phyloP scores from a whole-genome alignment of 495 filamentous ascomycete genomes.

The Zalerion maritima region DNA sequence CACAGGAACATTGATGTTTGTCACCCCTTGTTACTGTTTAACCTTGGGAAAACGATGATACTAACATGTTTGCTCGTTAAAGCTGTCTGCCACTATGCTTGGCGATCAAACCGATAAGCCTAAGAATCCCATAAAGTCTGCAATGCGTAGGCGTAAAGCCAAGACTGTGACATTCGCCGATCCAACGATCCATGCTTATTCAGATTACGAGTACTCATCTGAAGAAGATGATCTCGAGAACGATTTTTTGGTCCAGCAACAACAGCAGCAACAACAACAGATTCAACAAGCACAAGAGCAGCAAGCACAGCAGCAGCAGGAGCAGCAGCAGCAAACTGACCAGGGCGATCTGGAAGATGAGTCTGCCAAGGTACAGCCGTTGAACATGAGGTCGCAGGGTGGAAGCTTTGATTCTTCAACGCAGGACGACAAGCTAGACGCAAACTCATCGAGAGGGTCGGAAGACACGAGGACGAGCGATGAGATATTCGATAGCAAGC shows the following conservation, averaged over 20 bases:
- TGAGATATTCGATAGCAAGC: constrained; percentile 48
- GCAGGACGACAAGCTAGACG: constrained; percentile 21
- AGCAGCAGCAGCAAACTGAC: constrained; percentile 17
- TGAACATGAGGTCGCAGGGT: constrained; percentile 23
- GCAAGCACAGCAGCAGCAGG: constrained; percentile 17
- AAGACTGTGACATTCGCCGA: constrained; percentile 83
- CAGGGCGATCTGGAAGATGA: constrained; percentile 25
- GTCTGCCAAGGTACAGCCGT: constrained; percentile 32
- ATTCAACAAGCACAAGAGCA: constrained; percentile 18
- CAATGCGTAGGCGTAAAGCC: constrained; percentile 70
- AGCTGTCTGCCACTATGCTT: constrained; percentile 90
- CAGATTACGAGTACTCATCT: constrained; percentile 74
- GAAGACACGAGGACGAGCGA: constrained; percentile 41
- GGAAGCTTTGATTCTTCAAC: constrained; percentile 28
- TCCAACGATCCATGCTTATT: constrained; percentile 81
- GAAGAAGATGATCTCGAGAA: constrained; percentile 68
- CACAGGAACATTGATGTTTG: constrained; percentile 94
- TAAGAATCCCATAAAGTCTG: constrained; percentile 79
- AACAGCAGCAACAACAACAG: constrained; percentile 23
- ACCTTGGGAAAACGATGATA: background rate
- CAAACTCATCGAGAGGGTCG: constrained; percentile 17
- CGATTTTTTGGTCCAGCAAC: constrained; percentile 28
- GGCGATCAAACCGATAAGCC: constrained; percentile 80
- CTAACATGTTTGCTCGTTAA: constrained; percentile 9
- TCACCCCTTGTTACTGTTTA: constrained; percentile 4